Base-by-base conservation (phyloP, 1,139 yeast species). In the Yamadazyma epiphylla region DNA sequence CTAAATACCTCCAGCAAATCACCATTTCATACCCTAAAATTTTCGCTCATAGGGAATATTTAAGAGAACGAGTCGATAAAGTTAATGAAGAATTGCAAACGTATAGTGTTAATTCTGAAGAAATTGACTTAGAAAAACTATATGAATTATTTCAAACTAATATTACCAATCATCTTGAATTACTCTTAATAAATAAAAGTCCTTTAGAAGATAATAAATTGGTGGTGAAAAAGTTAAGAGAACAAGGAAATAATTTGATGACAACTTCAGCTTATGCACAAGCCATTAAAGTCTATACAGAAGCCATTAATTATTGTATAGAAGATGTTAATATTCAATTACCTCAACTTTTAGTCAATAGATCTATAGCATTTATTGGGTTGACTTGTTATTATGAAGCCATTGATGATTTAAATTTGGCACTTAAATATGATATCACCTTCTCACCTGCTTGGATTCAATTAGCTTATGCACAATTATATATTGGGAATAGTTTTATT, bases 401-500 rank as follows among this genome's bases (percentile, higher is more conserved):
- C 3, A 55, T 64, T 4, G 32, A 47, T 11, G 73, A 66, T 42
- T 51, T 67, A 36, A 58, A 61, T 35, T 28, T 35, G 12, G 71
- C 72, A 0, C 39, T 66, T 7, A 31, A 34, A 12, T 33, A 43
- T 19, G 70, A 66, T 38, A 48, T 58, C 20, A 48, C 60, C 7
- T 64, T 59, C 38, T 55, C 65, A 2, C 63, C 73, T 2, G 73
- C 70, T 3, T 67, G 74, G 74, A 52, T 64, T 15, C 74, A 67
- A 45, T 51, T 67, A 35, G 73, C 69, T 4, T 67, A 64, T 45
- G 66, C 71, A 36, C 69, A 65, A 31, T 47, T 67, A 26, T 66
- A 64, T 42, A 58, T 65, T 64, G 73, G 73, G 3, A 45, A 49
- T 23, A 56, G 64, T 26, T 39, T 64, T 19, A 31, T 55, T 6